Base-by-base conservation (phyloP, 2,329 filamentous ascomycete species). In the Helotiales sp. region DNA sequence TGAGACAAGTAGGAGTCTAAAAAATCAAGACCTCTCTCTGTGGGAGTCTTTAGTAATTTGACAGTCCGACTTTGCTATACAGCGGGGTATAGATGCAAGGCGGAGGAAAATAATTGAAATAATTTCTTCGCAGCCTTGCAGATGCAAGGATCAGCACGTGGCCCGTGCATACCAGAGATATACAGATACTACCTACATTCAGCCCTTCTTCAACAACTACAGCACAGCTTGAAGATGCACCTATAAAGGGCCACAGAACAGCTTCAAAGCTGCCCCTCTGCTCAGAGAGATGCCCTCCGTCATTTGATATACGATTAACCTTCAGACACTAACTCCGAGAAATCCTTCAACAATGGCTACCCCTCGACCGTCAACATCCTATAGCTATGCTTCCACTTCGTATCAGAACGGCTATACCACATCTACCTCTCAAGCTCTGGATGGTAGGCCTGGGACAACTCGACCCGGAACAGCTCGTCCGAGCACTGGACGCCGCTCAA, bases 351-450 rank as follows among this genome's bases (percentile, higher is more conserved):
- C 31, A 17, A 66, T 66, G 63, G 54, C 60, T 2, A 61, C 59
- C 22, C 54, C 64, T 15, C 55, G 65, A 31, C 60, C 65, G 9
- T 65, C 64, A 4, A 68, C 67, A 13, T 68, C 68, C 13, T 54
- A 61, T 24, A 69, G 63, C 57, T 62, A 64, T 54, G 56, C 55
- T 1, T 68, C 67, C 22, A 63, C 59, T 7, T 65, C 63, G 5
- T 65, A 66, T 57, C 67, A 69, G 33, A 60, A 65, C 63, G 58
- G 55, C 53, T 64, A 65, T 19, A 70, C 68, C 22, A 67, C 66
- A 22, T 69, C 68, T 10, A 65, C 65, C 44, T 71, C 71, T 40
- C 62, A 64, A 40, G 34, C 55, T 22, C 24, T 33, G 4, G 53
- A 59, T 57, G 49, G 10, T 10, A 48, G 65, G 17, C 60, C 64